Conservation (phyloP, 495 filamentous ascomycete species). For the Thozetella sp. region DNA sequence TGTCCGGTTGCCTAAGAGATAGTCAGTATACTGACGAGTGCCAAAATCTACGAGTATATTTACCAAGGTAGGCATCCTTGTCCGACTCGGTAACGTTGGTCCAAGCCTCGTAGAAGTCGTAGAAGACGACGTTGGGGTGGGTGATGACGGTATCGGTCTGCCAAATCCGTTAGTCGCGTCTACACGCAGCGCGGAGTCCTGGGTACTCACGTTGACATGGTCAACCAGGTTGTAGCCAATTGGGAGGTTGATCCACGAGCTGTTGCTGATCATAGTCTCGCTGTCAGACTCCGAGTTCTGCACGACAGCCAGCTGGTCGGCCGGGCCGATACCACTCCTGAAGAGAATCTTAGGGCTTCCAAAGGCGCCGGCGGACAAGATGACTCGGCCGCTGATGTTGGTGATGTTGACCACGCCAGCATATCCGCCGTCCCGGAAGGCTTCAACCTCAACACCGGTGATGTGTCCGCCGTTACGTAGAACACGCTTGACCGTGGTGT, state of each 20-base stretch:
- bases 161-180: slow-evolving; percentile 2
- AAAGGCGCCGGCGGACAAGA: slow-evolving; percentile 71
- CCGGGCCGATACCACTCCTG: slow-evolving; percentile 62
- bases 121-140: slow-evolving; percentile 60
- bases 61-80: slow-evolving; percentile 31
- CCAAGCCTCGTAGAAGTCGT: slow-evolving; percentile 67
- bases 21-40: slow-evolving; percentile 17
- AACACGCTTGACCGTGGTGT: slow-evolving; percentile 66
- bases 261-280: slow-evolving; percentile 49
- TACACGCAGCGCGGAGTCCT: neutral
- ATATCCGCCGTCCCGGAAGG: slow-evolving; percentile 54
- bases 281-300: slow-evolving; percentile 51
- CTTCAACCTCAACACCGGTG: slow-evolving; percentile 69
- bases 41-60: slow-evolving; percentile 7
- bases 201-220: slow-evolving; percentile 58
- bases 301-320: slow-evolving; percentile 61
- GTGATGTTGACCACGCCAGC: slow-evolving; percentile 63
- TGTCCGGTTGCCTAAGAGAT: slow-evolving; percentile 41
- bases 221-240: slow-evolving; percentile 77
- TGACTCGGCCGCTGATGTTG: slow-evolving; percentile 60
- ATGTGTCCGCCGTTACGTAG: slow-evolving; percentile 61
- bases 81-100: slow-evolving; percentile 38
- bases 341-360: slow-evolving; percentile 72
- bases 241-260: slow-evolving; percentile 70
- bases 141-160: slow-evolving; percentile 65